Conservation (phyloP, 176 grass and related monocot species). For the Leersia perrieri region DNA sequence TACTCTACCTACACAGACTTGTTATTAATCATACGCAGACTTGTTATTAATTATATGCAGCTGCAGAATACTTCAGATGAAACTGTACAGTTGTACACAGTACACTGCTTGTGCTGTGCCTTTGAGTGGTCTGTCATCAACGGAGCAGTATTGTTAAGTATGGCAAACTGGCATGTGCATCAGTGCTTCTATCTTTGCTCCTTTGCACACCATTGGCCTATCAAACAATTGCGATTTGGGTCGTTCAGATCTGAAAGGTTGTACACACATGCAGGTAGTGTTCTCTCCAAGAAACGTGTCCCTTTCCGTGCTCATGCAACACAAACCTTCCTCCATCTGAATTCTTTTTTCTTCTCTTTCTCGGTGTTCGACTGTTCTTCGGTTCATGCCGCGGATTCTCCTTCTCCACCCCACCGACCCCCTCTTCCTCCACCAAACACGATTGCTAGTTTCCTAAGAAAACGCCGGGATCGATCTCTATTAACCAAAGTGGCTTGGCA, state of each 20-base stretch:
- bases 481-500: not conserved
- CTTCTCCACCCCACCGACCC: slow-evolving; percentile 23
- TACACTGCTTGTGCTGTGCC: not conserved
- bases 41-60: not conserved
- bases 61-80: not conserved
- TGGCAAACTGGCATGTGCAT: not conserved
- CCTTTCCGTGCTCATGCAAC: slow-evolving; percentile 38
- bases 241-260: not conserved
- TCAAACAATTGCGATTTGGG: not conserved
- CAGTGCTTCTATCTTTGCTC: not conserved
- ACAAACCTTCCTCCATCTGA: not conserved
- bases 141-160: not conserved
- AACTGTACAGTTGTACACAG: no score
- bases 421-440: not conserved
- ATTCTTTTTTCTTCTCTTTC: not conserved
- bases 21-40: not conserved
- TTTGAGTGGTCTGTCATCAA: not conserved
- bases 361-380: not conserved
- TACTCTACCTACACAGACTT: not conserved
- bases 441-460: slow-evolving; percentile 25
- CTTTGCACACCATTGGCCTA: not conserved
- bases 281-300: not conserved
- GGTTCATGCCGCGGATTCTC: slow-evolving; percentile 29
- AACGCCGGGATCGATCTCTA: not conserved
- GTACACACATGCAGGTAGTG: not conserved